Evolutionary conservation across 2,329 filamentous ascomycete genomes (phyloP), one percentile per base, ranked within the genome.

Genomic region (Aspergillus ruber): DNA sequence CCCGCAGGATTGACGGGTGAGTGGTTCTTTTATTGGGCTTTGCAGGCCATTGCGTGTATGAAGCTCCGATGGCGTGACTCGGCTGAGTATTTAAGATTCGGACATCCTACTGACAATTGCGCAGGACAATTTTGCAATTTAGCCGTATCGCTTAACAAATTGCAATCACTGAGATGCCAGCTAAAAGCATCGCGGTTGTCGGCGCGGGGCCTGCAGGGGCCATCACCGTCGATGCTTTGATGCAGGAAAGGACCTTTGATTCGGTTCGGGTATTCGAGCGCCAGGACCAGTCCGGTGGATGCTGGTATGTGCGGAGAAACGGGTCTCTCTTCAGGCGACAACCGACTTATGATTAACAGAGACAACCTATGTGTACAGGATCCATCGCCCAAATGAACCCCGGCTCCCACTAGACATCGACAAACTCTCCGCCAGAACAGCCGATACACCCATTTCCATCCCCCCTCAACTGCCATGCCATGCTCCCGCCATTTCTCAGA

Each of bases 191-290:
- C 10, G 81, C 81, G 15, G 73, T 84, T 5, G 80, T 84, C 55
- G 81, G 81, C 6, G 73, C 79, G 2, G 81, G 81, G 5, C 81
- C 82, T 6, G 73, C 78, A 3, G 81, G 81, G 2, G 77, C 78
- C 10, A 83, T 83, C 47, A 66, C 80, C 0, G 74, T 82, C 3
- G 80, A 84, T 67, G 80, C 81, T 4, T 63, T 84, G 25, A 74
- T 72, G 21, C 73, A 80, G 57, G 82, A 85, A 59, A 71, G 79
- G 51, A 59, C 67, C 0, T 84, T 84, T 56, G 77, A 83, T 49
- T 62, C 70, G 2, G 79, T 84, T 46, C 73, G 78, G 5, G 79
- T 84, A 0, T 85, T 84, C 58, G 82, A 85, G 58, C 70, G 81
- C 23, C 74, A 80, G 44, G 78, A 81, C 50, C 73, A 71, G 12